These are phyloP conservation scores for Pezicula radicicola DNA, from an alignment of 2,329 filamentous ascomycete species.

Conservation along the genomic window DNA sequence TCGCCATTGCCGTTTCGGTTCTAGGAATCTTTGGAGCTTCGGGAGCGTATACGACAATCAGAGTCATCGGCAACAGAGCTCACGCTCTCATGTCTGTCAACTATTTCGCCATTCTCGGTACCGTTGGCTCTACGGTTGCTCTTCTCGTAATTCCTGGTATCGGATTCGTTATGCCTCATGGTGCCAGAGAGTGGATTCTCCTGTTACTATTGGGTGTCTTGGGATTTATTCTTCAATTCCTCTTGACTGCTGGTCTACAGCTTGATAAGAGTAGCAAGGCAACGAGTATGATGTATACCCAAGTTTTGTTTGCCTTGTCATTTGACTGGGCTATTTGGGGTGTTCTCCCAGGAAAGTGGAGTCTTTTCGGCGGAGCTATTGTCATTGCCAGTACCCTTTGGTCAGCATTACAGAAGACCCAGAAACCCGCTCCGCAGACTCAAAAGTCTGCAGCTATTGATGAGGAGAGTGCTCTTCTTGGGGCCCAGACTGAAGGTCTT, in stretches of 20 bases:
- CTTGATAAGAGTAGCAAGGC: constrained; percentile 30
- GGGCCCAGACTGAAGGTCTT: constrained; percentile 9
- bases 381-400: constrained; percentile 27
- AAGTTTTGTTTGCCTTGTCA: constrained; percentile 61
- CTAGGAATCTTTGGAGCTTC: constrained; percentile 75
- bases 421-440: neutral
- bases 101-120: constrained; percentile 73
- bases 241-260: constrained; percentile 74
- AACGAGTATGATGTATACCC: constrained; percentile 65
- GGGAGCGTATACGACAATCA: constrained; percentile 70
- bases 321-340: constrained; percentile 29
- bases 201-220: constrained; percentile 66
- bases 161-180: constrained; percentile 40
- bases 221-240: constrained; percentile 82
- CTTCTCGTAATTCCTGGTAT: constrained; percentile 42
- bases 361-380: constrained; percentile 23
- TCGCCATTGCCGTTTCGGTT: constrained; percentile 69
- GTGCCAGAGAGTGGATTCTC: constrained; percentile 54
- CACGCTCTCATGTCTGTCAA: constrained; percentile 85
- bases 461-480: constrained; percentile 26
- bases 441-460: constrained; percentile 9
- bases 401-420: constrained; percentile 23
- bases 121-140: constrained; percentile 58
- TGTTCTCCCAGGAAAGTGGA: constrained; percentile 23
- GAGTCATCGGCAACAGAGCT: constrained; percentile 75